These are phyloP conservation scores for Coelastrella sp. DNA, from an alignment of 139 green algal genomes.

Conservation along the genomic window DNA sequence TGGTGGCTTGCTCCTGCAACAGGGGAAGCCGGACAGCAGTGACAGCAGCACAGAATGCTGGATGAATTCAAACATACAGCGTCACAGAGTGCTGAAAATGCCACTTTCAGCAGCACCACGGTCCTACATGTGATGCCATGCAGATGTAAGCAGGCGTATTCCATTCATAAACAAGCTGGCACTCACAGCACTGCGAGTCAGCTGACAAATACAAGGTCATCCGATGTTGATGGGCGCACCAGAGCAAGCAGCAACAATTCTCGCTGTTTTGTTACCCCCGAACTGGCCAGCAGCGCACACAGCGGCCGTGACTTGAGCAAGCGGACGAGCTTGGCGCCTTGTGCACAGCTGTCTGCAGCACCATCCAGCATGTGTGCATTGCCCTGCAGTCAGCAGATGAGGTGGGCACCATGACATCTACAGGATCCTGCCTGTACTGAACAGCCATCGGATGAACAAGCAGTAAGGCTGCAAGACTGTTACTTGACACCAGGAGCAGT, in stretches of 20 bases:
- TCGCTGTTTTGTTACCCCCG: conserved; percentile 26
- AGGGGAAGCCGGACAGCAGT: background rate
- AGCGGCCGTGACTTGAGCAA: conserved; percentile 46
- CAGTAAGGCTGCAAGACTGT: no score
- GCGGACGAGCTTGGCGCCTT: conserved; percentile 32
- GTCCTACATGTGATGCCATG: no score
- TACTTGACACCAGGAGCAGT: no score
- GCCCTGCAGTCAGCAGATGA: background rate
- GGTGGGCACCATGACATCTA: background rate
- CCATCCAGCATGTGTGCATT: conserved; percentile 8
- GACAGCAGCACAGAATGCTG: background rate
- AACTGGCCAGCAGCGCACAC: background rate
- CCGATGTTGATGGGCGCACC: background rate
- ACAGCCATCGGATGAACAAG: background rate
- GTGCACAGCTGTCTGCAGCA: background rate
- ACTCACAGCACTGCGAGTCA: no score
- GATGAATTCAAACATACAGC: no score
- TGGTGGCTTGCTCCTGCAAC: conserved; percentile 44
- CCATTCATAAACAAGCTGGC: no score
- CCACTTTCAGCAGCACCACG: no score
- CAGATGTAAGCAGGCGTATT: no score
- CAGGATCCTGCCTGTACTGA: background rate
- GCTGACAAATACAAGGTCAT: no score
- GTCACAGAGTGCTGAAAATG: no score
- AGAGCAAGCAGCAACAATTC: conserved; percentile 7